phyloP scores from a whole-genome alignment of 495 filamentous ascomycete genomes.

The Xylaria bambusicola region DNA sequence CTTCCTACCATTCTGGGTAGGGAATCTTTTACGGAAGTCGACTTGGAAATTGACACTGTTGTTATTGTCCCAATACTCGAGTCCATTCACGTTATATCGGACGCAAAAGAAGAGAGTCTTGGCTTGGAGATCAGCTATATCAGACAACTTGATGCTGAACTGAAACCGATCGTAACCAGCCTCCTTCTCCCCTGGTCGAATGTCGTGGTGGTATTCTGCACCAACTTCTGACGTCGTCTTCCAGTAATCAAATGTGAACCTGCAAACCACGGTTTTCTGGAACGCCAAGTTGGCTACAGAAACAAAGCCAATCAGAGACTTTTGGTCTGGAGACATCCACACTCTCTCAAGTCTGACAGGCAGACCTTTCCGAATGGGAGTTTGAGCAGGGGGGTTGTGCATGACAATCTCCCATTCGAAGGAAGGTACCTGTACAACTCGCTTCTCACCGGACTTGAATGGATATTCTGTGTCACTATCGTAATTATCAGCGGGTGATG shows the following conservation, averaged over 20 bases:
- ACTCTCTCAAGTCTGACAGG: conserved; percentile 80
- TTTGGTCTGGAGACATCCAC: conserved; percentile 84
- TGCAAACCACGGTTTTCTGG: conserved; percentile 81
- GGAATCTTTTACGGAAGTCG: conserved; percentile 79
- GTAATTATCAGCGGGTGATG: conserved; percentile 88
- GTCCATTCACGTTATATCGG: conserved; percentile 79
- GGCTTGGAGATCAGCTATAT: conserved; percentile 83
- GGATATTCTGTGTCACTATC: conserved; percentile 85
- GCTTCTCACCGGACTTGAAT: conserved; percentile 62
- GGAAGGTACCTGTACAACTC: conserved; percentile 44
- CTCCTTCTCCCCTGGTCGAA: conserved; percentile 63
- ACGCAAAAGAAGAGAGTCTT: conserved; percentile 93
- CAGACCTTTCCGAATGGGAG: conserved; percentile 58
- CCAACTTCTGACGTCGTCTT: conserved; percentile 93
- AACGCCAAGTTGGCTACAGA: conserved; percentile 88
- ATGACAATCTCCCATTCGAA: conserved; percentile 88
- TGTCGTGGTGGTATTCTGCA: conserved; percentile 82
- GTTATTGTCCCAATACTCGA: conserved; percentile 97
- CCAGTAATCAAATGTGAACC: conserved; percentile 97
- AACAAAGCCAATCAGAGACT: conserved; percentile 76
- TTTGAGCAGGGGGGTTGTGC: conserved; percentile 77
- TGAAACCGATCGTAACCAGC: conserved; percentile 84
- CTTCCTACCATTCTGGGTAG: conserved; percentile 58
- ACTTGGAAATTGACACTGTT: conserved; percentile 81
- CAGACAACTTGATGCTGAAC: conserved; percentile 90